A percentile compares a stretch with the other conserved stretches of the same genome.
Evolutionary conservation across 306 rosid species (phyloP).

Genomic region (Quercus suber): DNA sequence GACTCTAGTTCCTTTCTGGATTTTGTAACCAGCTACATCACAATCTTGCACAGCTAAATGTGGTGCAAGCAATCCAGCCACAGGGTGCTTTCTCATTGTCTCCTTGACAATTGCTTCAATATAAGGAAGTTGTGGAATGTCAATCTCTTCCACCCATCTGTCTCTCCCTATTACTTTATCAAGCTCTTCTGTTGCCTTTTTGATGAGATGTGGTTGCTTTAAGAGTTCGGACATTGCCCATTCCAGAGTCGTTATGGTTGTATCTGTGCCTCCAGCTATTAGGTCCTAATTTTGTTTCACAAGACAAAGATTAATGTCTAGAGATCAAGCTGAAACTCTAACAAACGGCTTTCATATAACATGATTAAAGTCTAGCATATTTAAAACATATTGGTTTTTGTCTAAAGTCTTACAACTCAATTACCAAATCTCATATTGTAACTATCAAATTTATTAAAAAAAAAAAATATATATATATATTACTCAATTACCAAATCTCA

Average conservation of each 20-base stretch:
- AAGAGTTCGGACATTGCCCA: slow-evolving; percentile 46
- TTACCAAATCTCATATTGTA: too few relatives aligned
- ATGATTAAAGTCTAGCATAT: too few relatives aligned
- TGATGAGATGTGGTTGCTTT: slow-evolving; percentile 31
- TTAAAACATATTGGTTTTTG: too few relatives aligned
- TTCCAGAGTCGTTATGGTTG: slow-evolving; percentile 28
- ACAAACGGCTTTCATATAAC: too few relatives aligned
- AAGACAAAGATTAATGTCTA: too few relatives aligned
- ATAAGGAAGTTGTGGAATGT: slow-evolving; percentile 31
- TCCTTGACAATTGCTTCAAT: slow-evolving; percentile 34
- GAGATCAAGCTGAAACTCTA: too few relatives aligned
- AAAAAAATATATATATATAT: too few relatives aligned
- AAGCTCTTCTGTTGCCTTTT: slow-evolving; percentile 30
- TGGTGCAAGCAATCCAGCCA: slow-evolving; percentile 25
- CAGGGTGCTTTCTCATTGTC: slow-evolving; percentile 38
- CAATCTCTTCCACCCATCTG: slow-evolving; percentile 40
- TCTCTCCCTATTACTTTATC: slow-evolving; percentile 32
- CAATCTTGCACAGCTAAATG: slow-evolving; percentile 33
- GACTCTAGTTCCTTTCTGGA: slow-evolving; percentile 16
- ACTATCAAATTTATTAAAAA: too few relatives aligned
- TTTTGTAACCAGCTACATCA: slow-evolving; percentile 19
- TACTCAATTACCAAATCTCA: too few relatives aligned
- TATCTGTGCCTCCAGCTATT: slow-evolving; percentile 33
- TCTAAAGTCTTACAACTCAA: too few relatives aligned
- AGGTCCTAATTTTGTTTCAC: slow-evolving; percentile 20